Percentiles rank a stretch among this genome's conserved stretches.
Conservation (phyloP, 2,329 filamentous ascomycete species). For the Stachybotrys echinatus region DNA sequence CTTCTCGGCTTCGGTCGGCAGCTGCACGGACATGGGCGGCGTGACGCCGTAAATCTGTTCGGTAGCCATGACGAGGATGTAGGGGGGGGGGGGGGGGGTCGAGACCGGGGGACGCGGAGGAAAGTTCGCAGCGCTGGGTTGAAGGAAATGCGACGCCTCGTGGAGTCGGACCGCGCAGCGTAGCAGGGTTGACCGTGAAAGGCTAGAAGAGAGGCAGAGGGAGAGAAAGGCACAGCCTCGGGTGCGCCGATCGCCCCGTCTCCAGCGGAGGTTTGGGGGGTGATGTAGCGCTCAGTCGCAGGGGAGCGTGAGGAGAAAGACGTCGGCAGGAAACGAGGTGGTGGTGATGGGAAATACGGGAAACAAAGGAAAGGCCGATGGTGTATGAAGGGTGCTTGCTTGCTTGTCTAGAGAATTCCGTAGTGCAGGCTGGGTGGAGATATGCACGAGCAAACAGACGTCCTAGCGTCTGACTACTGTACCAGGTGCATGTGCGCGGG, state of each 20-base stretch:
- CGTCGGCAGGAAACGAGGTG: neutral
- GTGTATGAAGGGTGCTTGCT: no score
- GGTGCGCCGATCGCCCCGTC: neutral
- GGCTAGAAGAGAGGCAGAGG: neutral
- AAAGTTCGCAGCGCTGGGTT: no score
- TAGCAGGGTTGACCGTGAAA: neutral
- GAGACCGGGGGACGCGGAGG: slow-evolving; percentile 2
- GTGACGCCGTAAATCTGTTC: slow-evolving; percentile 62
- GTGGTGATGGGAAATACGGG: neutral
- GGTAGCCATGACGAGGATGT: slow-evolving; percentile 22
- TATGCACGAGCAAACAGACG: no score
- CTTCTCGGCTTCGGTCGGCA: slow-evolving; percentile 74
- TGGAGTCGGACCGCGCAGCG: neutral
- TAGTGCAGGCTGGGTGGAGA: no score
- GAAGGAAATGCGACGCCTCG: no score
- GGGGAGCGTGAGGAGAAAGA: neutral
- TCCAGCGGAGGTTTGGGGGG: neutral
- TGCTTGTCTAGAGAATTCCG: no score
- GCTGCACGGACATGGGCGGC: slow-evolving; percentile 69
- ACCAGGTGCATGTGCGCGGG: no score
- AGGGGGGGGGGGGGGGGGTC: neutral
- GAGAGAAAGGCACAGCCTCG: neutral
- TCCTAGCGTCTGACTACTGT: no score
- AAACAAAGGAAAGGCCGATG: neutral
- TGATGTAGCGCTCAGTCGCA: neutral